phyloP scores from a whole-genome alignment of 768 basidiomycete species.

The Mycena sanguinolenta region DNA sequence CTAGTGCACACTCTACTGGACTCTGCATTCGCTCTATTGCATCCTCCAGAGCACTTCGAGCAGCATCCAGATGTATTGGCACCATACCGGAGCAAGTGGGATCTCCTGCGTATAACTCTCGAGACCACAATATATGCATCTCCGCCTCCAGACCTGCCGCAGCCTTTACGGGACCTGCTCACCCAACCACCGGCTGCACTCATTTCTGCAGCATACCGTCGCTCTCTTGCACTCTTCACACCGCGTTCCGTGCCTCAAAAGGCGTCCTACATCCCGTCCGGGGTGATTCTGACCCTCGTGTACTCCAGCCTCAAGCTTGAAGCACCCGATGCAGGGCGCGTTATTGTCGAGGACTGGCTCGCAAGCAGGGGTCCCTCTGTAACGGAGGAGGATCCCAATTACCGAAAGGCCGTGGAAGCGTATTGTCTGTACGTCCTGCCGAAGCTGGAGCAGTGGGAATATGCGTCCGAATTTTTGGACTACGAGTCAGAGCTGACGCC shows the following conservation, averaged over 20 bases:
- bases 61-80: constrained; percentile 56
- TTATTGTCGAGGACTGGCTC: constrained; percentile 86
- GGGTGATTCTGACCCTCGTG: constrained; percentile 77
- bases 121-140: constrained; percentile 81
- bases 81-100: constrained; percentile 83
- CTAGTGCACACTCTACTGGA: constrained; percentile 75
- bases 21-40: constrained; percentile 77
- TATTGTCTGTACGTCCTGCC: constrained; percentile 84
- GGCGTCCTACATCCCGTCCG: constrained; percentile 74
- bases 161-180: constrained; percentile 64
- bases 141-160: constrained; percentile 65
- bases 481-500: constrained; percentile 76
- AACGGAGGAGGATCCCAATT: constrained; percentile 63
- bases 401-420: constrained; percentile 81
- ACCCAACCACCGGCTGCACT: constrained; percentile 72
- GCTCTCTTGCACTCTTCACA: constrained; percentile 78
- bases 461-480: constrained; percentile 80
- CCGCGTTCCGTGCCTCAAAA: constrained; percentile 53
- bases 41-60: constrained; percentile 46
- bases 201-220: constrained; percentile 67
- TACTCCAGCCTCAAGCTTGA: constrained; percentile 79
- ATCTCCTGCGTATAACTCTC: constrained; percentile 86
- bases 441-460: constrained; percentile 82
- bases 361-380: constrained; percentile 63
- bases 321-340: constrained; percentile 70